Evolutionary conservation across 164 flowering plant species (phyloP).

Genomic region (Cinnamomum micranthum): DNA sequence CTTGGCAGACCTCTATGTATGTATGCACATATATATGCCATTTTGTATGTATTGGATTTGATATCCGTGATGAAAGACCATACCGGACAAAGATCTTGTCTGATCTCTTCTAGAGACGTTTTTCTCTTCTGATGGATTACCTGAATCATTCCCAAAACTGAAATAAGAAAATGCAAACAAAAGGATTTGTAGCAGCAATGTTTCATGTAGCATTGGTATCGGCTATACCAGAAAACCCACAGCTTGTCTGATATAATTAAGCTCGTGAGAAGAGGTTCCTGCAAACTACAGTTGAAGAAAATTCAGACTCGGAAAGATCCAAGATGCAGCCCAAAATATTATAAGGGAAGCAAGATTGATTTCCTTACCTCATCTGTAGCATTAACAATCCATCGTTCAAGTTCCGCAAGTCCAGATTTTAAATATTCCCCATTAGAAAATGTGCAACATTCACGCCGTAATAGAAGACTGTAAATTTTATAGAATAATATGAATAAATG

Average conservation of each 20-base stretch:
- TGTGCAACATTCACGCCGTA: slow-evolving; percentile 96
- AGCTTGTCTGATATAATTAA: slow-evolving; percentile 91
- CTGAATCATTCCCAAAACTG: slow-evolving; percentile 30
- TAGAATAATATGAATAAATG: not conserved
- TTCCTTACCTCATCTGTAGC: slow-evolving; percentile 72
- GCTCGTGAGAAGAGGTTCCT: slow-evolving; percentile 97
- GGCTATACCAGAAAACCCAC: slow-evolving; percentile 95
- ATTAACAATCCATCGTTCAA: slow-evolving; percentile 83
- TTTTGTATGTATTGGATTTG: not conserved
- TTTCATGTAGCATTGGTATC: not conserved
- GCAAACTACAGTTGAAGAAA: slow-evolving; percentile 54
- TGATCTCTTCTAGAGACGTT: slow-evolving; percentile 86
- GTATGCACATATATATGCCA: not conserved
- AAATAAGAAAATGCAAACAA: not conserved
- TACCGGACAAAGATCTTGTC: slow-evolving; percentile 98
- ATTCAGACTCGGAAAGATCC: slow-evolving; percentile 14
- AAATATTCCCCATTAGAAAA: slow-evolving; percentile 97
- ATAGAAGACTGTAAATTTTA: slow-evolving; percentile 51
- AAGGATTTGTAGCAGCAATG: not conserved
- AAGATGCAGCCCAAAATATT: not conserved
- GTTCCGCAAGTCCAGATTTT: slow-evolving; percentile 90
- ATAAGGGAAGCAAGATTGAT: not conserved
- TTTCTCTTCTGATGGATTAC: slow-evolving; percentile 97
- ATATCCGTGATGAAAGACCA: slow-evolving; percentile 1
- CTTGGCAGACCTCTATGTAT: not conserved